Conservation (phyloP, 768 basidiomycete genomes). For the Boletus insuetus region DNA sequence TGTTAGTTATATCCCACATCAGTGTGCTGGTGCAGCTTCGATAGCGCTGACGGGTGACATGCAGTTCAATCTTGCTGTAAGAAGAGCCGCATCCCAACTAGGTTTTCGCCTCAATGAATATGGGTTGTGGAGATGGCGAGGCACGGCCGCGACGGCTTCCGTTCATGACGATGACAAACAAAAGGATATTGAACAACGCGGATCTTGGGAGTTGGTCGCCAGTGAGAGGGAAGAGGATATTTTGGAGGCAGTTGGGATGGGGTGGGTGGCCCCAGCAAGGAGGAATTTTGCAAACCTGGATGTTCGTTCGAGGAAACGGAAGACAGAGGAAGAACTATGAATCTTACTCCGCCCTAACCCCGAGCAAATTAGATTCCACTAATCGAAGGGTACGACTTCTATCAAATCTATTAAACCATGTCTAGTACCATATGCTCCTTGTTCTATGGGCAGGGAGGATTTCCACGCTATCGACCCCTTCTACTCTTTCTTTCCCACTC, state of each 20-base stretch:
- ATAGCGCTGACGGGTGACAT: conserved; percentile 56
- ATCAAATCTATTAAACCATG: neutral
- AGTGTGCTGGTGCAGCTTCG: conserved; percentile 46
- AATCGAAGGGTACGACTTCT: conserved; percentile 9
- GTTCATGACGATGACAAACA: neutral
- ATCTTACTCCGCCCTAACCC: neutral
- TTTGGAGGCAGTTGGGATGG: conserved; percentile 24
- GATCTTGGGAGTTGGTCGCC: conserved; percentile 23
- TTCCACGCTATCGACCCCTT: conserved; percentile 53
- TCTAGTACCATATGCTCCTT: conserved; percentile 83
- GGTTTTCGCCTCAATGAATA: conserved; percentile 57
- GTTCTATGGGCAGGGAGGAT: conserved; percentile 75
- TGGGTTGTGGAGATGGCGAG: conserved; percentile 62
- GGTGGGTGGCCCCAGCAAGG: conserved; percentile 26
- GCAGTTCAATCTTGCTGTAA: conserved; percentile 44
- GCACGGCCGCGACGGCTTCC: neutral
- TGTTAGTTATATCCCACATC: conserved; percentile 20
- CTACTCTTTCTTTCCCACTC: conserved; percentile 53
- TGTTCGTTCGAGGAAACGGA: conserved; percentile 1
- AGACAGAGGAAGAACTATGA: neutral
- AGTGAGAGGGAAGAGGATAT: conserved; percentile 27
- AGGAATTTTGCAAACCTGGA: conserved; percentile 23
- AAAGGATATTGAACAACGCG: conserved; percentile 8
- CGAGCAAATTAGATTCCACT: conserved; percentile 8
- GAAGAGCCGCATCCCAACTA: conserved; percentile 39